Conservation (phyloP, 495 filamentous ascomycete genomes). For the Polyplosphaeria fusca region DNA sequence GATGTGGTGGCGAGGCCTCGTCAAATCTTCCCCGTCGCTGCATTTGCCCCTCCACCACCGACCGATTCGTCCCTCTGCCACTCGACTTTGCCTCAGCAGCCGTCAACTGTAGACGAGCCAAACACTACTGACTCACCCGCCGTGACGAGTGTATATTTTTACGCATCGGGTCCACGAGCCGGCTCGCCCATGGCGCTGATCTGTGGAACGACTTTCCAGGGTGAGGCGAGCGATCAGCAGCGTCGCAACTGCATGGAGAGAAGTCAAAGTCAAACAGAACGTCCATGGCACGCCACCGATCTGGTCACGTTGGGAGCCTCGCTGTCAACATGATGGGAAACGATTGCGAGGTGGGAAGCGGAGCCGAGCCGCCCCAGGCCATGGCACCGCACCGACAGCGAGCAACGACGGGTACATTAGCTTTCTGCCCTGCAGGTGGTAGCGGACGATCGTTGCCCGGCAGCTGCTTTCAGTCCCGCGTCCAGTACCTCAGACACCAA, state of each 20-base stretch:
- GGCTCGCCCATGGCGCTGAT: not conserved
- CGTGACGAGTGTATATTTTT: not conserved
- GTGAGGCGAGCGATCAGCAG: constrained; percentile 9
- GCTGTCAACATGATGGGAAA: not conserved
- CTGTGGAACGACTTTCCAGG: constrained; percentile 3
- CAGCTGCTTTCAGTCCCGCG: no score
- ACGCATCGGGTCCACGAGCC: not conserved
- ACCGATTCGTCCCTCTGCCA: not conserved
- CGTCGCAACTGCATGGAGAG: not conserved
- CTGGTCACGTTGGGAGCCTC: not conserved
- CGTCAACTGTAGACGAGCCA: not conserved
- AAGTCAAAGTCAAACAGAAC: not conserved
- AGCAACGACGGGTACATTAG: no score
- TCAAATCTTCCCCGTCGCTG: not conserved
- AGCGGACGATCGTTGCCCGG: no score
- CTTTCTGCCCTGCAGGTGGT: no score
- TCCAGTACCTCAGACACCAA: no score
- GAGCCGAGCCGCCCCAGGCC: no score
- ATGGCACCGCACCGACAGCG: no score
- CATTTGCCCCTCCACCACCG: not conserved
- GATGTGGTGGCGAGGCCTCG: constrained; percentile 1
- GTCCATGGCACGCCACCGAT: not conserved
- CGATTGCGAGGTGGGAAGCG: constrained; percentile 9
- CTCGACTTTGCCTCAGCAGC: not conserved
- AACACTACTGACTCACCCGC: not conserved